Percentiles rank a stretch among this genome's conserved stretches.
Evolutionary conservation across 495 filamentous ascomycete species (phyloP).

Genomic region (Penicillium maclennaniae): DNA sequence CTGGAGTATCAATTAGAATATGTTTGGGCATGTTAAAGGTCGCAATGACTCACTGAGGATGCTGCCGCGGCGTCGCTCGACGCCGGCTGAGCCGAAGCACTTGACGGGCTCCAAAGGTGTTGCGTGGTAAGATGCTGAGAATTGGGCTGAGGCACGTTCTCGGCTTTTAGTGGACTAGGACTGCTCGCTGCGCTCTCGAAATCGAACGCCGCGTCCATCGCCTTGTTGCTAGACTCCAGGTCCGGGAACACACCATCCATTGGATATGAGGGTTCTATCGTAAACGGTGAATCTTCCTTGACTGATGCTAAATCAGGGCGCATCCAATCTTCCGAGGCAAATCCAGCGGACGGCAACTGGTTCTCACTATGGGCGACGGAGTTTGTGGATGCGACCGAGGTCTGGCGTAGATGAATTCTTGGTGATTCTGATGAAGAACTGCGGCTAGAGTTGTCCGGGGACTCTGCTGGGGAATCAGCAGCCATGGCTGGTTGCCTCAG

Average conservation of each 20-base stretch:
- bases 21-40: neutral
- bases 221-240: constrained; percentile 54
- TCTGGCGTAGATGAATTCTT: constrained; percentile 37
- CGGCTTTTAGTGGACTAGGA: constrained; percentile 50
- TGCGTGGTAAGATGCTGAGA: constrained; percentile 22
- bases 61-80: constrained; percentile 14
- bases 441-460: constrained; percentile 40
- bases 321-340: constrained; percentile 40
- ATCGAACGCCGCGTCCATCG: constrained; percentile 64
- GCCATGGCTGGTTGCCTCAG: constrained; percentile 34
- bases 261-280: constrained; percentile 35
- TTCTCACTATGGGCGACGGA: constrained; percentile 42
- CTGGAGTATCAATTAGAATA: constrained; percentile 4
- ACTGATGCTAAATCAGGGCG: constrained; percentile 36
- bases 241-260: constrained; percentile 36
- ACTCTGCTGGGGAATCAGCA: constrained; percentile 43
- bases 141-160: constrained; percentile 24
- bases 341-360: constrained; percentile 32
- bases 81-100: constrained; percentile 6
- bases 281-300: constrained; percentile 40
- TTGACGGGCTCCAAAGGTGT: constrained; percentile 29
- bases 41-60: constrained; percentile 30
- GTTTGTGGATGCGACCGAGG: constrained; percentile 38
- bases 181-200: constrained; percentile 68
- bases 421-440: constrained; percentile 46